Evolutionary conservation across 805 yeast species (phyloP), one percentile per base, ranked within the genome.

Genomic region (Barnettozyma sucrosica): DNA sequence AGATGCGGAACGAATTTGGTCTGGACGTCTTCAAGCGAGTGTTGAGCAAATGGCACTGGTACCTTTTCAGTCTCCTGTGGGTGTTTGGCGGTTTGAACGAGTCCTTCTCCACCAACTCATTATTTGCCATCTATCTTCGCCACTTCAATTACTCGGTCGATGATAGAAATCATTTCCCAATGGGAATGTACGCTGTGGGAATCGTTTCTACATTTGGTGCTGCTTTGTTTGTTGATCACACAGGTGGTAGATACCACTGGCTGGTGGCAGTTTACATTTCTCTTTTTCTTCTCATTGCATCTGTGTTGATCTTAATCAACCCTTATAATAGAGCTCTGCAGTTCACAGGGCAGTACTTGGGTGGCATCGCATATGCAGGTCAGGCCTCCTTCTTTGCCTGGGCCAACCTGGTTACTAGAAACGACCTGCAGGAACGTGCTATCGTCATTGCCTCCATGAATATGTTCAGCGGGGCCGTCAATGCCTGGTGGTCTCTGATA

Each of bases 401-500:
- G 85, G 83, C 83, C 3, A 80, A 80, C 54, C 66, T 77, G 41
- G 76, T 78, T 1, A 77, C 82, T 51, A 70, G 74, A 28, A 70
- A 76, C 51, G 87, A 82, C 59, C 60, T 77, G 23, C 80, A 81
- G 65, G 83, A 79, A 55, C 69, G 86, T 56, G 83, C 86, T 0
- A 67, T 81, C 41, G 82, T 80, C 1, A 65, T 81, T 43, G 86
- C 83, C 0, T 77, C 82, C 0, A 79, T 80, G 83, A 79, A 79
- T 60, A 78, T 79, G 81, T 77, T 78, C 60, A 74, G 80, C 25
- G 74, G 77, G 55, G 80, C 82, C 2, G 79, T 79, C 8, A 80
- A 79, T 58, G 81, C 83, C 2, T 80, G 84, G 84, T 79, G 83
- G 82, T 69, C 79, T 1, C 50, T 80, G 16, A 43, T 80, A 3